Evolutionary conservation across 495 filamentous ascomycete species (phyloP).

Genomic region (Aspergillus biplanus): DNA sequence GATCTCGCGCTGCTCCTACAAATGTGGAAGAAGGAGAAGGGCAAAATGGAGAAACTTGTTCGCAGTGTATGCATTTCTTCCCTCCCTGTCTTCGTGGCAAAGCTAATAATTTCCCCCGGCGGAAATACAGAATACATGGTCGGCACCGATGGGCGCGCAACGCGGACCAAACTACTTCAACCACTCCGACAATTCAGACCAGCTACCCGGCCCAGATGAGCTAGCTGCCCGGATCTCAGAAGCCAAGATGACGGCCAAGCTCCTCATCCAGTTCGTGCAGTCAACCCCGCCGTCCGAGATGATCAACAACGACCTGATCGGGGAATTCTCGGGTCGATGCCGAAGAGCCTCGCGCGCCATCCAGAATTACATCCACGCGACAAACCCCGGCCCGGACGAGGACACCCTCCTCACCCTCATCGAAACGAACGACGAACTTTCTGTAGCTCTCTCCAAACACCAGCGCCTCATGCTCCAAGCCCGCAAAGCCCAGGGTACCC

Average conservation of each 20-base stretch:
- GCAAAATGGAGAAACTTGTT: constrained; percentile 23
- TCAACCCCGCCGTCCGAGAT: constrained; percentile 79
- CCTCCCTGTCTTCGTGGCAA: background rate
- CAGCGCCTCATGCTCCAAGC: constrained; percentile 81
- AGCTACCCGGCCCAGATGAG: constrained; percentile 77
- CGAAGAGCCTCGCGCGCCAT: constrained; percentile 75
- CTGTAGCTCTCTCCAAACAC: constrained; percentile 75
- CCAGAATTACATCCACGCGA: constrained; percentile 79
- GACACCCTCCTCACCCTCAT: constrained; percentile 91
- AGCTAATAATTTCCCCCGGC: background rate
- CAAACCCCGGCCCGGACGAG: constrained; percentile 81
- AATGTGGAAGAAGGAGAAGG: constrained; percentile 92
- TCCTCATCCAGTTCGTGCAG: constrained; percentile 86
- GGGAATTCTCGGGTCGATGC: constrained; percentile 90
- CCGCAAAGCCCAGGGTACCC: constrained; percentile 40
- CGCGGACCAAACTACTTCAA: constrained; percentile 39
- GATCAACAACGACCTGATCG: constrained; percentile 79
- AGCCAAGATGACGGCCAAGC: constrained; percentile 83
- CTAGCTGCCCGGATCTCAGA: constrained; percentile 85
- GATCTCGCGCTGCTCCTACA: constrained; percentile 66
- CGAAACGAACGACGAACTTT: constrained; percentile 90
- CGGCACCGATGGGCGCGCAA: constrained; percentile 9
- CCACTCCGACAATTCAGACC: constrained; percentile 39
- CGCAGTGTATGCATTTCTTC: background rate
- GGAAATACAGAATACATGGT: constrained; percentile 15